Base-by-base conservation (phyloP, 2,329 filamentous ascomycete genomes). In the Westerdykella aurantiaca region DNA sequence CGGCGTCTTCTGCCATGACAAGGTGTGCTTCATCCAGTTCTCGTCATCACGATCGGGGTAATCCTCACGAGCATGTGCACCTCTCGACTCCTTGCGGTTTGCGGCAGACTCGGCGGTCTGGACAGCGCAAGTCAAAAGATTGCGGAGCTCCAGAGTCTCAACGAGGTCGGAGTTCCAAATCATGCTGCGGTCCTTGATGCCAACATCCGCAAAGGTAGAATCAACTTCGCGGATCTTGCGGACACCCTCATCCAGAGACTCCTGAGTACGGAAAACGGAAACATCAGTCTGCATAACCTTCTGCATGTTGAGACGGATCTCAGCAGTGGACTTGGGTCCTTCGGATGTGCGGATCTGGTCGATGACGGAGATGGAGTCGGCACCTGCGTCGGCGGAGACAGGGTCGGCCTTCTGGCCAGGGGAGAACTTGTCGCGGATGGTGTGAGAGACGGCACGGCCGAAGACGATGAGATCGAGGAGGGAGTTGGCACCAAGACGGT, bases 21-120 rank as follows among this genome's bases (percentile, higher is more conserved):
- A 80, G 37, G 88, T 95, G 80, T 98, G 93, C 84, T 97, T 97
- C 91, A 96, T 96, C 91, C 91, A 97, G 71, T 94, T 85, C 71
- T 83, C 78, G 67, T 98, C 93, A 66, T 97, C 88, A 76, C 93
- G 85, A 14, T 97, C 90, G 45, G 91, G 91, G 79, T 71, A 97
- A 69, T 98, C 93, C 77, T 98, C 93, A 56, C 93, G 86, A 55
- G 93, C 93, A 72, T 98, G 93, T 18, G 93, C 93, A 68, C 93
- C 93, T 74, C 93, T 87, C 44, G 89, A 95, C 74, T 98, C 93
- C 79, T 95, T 95, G 67, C 93, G 84, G 74, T 91, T 91, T 46
- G 89, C 88, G 51, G 93, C 93, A 25, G 89, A 81, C 58, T 83
- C 80, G 50, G 93, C 93, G 41, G 93, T 97, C 84, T 98, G 93